Percentiles rank a stretch among this genome's conserved stretches.
These are phyloP conservation scores for Pseudozyma sp. DNA, from an alignment of 1,284 basidiomycete genomes.

Conservation along the genomic window DNA sequence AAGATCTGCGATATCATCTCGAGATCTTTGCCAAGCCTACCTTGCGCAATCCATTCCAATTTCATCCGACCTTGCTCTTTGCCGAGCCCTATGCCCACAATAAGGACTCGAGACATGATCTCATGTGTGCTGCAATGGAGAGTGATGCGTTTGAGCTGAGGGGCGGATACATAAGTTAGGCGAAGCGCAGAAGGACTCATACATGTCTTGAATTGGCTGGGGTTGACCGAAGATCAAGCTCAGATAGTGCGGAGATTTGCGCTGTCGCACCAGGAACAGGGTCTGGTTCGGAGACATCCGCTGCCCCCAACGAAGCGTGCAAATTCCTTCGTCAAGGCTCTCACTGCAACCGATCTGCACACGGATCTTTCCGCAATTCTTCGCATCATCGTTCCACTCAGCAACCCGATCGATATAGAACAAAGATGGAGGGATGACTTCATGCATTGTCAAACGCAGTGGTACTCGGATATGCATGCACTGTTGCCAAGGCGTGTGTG, in stretches of 20 bases:
- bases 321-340: not conserved
- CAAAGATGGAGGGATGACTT: no score
- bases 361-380: slow-evolving; percentile 10
- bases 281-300: slow-evolving; percentile 16
- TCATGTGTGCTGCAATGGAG: no score
- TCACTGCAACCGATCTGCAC: not conserved
- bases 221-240: not conserved
- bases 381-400: not conserved
- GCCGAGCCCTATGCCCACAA: no score
- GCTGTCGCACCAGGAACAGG: not conserved
- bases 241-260: not conserved
- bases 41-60: no score
- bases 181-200: no score
- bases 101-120: no score
- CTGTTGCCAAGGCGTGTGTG: not conserved
- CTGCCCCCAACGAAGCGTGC: not conserved
- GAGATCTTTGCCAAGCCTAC: no score
- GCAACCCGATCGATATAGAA: not conserved
- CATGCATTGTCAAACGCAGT: no score
- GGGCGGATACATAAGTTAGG: no score
- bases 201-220: not conserved
- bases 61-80: no score
- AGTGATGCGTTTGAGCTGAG: not conserved
- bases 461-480: not conserved
- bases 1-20: no score